Percentiles rank a stretch among this genome's conserved stretches.
Conservation (phyloP, 108 stramenopile species). For the Schizochytrium sp. region DNA sequence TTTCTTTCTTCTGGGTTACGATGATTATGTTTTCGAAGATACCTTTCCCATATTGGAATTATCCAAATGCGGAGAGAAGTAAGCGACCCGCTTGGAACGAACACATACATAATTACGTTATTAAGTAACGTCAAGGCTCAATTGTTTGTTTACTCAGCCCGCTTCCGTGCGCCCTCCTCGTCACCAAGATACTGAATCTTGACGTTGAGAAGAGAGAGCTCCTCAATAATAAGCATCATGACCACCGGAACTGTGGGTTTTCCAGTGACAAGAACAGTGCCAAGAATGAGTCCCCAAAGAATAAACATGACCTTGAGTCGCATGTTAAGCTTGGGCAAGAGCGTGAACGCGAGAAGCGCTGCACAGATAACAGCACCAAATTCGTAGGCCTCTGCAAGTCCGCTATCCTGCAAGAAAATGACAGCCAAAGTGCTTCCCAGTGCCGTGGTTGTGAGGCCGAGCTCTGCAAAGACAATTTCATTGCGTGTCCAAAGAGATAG, state of each 20-base stretch:
- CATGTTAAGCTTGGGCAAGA: constrained; percentile 31
- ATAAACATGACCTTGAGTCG: constrained; percentile 6
- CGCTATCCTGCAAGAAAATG: background rate
- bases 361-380: background rate
- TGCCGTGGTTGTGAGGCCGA: background rate
- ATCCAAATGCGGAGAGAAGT: no score
- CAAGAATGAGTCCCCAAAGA: background rate
- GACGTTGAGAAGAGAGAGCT: constrained; percentile 33
- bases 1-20: no score
- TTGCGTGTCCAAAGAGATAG: background rate
- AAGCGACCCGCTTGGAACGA: no score
- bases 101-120: no score
- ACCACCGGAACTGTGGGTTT: background rate
- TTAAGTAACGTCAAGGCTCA: no score
- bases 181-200: constrained; percentile 15
- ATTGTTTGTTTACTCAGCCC: no score
- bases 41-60: no score
- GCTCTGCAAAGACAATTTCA: background rate
- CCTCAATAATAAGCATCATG: constrained; percentile 1
- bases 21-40: no score
- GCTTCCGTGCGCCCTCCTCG: no score
- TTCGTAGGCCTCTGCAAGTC: background rate
- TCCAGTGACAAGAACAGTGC: background rate
- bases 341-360: background rate
- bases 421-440: constrained; percentile 35